Evolutionary conservation across 2,329 filamentous ascomycete species (phyloP), one percentile per base, ranked within the genome.

Genomic region (Neodidymelliopsis sp.): DNA sequence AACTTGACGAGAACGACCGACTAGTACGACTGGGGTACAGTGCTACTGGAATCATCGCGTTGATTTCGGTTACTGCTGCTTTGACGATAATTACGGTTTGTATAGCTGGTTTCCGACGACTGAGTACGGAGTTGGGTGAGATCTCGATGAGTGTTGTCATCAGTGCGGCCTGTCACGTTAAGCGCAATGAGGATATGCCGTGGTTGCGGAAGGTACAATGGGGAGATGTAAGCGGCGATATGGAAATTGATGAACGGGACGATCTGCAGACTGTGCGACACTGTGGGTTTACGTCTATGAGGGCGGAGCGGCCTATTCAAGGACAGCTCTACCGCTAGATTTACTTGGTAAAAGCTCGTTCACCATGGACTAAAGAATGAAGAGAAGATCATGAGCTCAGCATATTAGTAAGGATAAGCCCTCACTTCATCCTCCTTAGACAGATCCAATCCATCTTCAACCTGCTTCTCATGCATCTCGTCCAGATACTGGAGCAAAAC

Each of bases 401-500:
- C 11, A 10, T n/a, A 19, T 46, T 60, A 79, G 53, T 75, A 88
- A 4, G 88, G 88, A 77, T 90, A 91, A 46, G 70, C 75, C 45
- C 79, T 76, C 23, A 38, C 57, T 7, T 78, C 72, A 39, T 86
- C 82, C 4, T 88, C 85, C 65, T 77, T 79, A 12, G 78, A 76
- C 42, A 87, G 10, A 50, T 88, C 81, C 59, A 93, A 60, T 0
- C 90, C 90, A 10, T 72, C 74, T n/a, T 78, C 79, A 2, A 92
- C 54, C 75, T 95, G 90, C 74, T 88, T 86, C 69, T 82, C 73
- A 73, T 94, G 89, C 75, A 87, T 88, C 57, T 63, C 63, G 72
- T 95, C 90, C 53, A 95, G 70, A 72, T 87, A 95, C 69, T 90
- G 86, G 52, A 95, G 72, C 65, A 95, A 60, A 0, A 93, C 85